Conservation (phyloP, 2,329 filamentous ascomycete genomes). For the Diplodia intermedia region DNA sequence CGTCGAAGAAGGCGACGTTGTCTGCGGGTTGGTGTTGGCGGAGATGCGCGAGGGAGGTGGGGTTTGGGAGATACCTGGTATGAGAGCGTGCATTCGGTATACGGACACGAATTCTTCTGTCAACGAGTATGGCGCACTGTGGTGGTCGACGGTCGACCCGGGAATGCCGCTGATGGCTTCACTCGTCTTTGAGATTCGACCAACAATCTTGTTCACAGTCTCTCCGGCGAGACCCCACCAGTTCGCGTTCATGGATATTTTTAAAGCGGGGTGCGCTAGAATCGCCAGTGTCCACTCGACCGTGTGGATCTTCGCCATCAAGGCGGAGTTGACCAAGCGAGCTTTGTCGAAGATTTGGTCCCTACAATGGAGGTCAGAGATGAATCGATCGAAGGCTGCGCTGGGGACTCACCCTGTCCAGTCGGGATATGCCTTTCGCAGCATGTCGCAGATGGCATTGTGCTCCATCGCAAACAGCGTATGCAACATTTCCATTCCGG, state of each 20-base stretch:
- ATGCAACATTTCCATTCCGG: slow-evolving; percentile 56
- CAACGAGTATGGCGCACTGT: slow-evolving; percentile 51
- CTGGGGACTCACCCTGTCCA: slow-evolving; percentile 40
- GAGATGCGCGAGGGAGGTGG: background rate
- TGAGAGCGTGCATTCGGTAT: slow-evolving; percentile 53
- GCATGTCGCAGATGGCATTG: slow-evolving; percentile 53
- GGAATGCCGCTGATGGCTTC: slow-evolving; percentile 53
- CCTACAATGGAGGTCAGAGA: background rate
- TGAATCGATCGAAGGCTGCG: slow-evolving; percentile 33
- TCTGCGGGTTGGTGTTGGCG: slow-evolving; percentile 28
- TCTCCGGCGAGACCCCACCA: slow-evolving; percentile 57
- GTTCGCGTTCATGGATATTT: slow-evolving; percentile 55
- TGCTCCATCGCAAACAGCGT: slow-evolving; percentile 57
- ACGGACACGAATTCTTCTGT: slow-evolving; percentile 57
- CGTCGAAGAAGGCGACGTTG: slow-evolving; percentile 48
- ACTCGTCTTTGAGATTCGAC: slow-evolving; percentile 49
- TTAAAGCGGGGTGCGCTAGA: slow-evolving; percentile 52
- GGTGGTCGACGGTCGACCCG: slow-evolving; percentile 49
- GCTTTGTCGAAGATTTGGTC: slow-evolving; percentile 56
- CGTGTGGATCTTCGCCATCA: slow-evolving; percentile 60
- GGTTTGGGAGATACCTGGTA: slow-evolving; percentile 37
- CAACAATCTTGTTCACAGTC: slow-evolving; percentile 50
- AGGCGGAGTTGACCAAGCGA: slow-evolving; percentile 53
- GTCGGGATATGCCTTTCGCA: slow-evolving; percentile 47
- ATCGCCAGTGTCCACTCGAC: slow-evolving; percentile 60